A percentile compares a stretch with the other conserved stretches of the same genome.
Conservation (phyloP, 495 filamentous ascomycete species). For the Aspergillus steynii region DNA sequence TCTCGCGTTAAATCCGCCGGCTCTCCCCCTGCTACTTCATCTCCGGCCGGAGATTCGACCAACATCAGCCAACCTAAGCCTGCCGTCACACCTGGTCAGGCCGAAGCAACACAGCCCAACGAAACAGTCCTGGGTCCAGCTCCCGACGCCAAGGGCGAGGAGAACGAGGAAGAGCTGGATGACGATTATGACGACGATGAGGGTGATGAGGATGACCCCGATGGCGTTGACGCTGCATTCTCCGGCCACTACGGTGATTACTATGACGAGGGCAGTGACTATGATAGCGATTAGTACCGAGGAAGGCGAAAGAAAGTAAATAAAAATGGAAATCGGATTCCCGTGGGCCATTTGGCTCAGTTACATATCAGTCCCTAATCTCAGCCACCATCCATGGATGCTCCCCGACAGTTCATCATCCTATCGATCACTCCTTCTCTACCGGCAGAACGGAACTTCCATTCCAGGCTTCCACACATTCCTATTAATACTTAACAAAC, state of each 20-base stretch:
- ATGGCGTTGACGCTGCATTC: slow-evolving; percentile 43
- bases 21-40: slow-evolving; percentile 25
- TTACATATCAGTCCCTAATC: too few species aligned
- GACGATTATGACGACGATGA: slow-evolving; percentile 35
- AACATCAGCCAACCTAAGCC: too few species aligned
- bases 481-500: too few species aligned
- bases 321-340: neutral
- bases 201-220: slow-evolving; percentile 31
- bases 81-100: neutral
- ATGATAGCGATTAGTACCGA: slow-evolving; percentile 33
- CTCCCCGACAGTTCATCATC: too few species aligned
- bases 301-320: slow-evolving; percentile 1
- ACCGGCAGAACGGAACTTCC: too few species aligned
- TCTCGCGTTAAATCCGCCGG: slow-evolving; percentile 18
- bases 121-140: slow-evolving; percentile 25
- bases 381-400: too few species aligned
- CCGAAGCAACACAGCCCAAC: neutral
- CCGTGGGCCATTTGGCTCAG: neutral
- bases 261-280: slow-evolving; percentile 35
- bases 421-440: too few species aligned
- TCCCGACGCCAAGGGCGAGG: slow-evolving; percentile 23
- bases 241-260: slow-evolving; percentile 38
- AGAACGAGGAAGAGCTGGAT: slow-evolving; percentile 35
- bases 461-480: too few species aligned
- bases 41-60: slow-evolving; percentile 8